These are phyloP conservation scores for Salicornia ramosissima DNA, from an alignment of 148 eudicot species.

Conservation along the genomic window DNA sequence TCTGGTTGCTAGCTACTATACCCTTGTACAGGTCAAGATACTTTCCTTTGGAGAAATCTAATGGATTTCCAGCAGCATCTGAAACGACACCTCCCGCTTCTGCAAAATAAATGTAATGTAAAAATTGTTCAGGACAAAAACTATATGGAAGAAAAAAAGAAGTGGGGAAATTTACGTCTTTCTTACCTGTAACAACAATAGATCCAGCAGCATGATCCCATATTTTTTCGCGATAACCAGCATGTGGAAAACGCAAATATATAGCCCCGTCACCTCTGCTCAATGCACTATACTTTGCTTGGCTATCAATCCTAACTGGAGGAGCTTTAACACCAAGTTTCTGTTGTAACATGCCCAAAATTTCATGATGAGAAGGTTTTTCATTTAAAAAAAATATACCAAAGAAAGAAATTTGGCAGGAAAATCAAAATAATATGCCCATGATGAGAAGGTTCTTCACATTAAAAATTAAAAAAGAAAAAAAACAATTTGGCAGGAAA, in stretches of 20 bases:
- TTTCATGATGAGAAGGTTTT: constrained; percentile 7
- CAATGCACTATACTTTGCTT: constrained; percentile 93
- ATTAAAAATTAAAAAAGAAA: not conserved
- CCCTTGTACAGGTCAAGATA: constrained; percentile 83
- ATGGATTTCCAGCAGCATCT: constrained; percentile 90
- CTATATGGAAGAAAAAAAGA: not conserved
- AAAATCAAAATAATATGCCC: not conserved
- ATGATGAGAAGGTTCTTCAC: constrained; percentile 4
- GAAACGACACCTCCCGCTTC: constrained; percentile 90
- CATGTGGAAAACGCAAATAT: constrained; percentile 86
- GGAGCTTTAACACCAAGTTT: constrained; percentile 98
- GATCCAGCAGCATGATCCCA: constrained; percentile 99
- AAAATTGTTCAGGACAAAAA: not conserved
- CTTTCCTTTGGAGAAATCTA: constrained; percentile 88
- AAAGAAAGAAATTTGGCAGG: not conserved
- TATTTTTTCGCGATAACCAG: constrained; percentile 91
- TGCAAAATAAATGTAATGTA: constrained; percentile 24
- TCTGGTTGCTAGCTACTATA: constrained; percentile 75
- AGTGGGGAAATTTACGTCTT: not conserved
- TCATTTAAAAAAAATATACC: not conserved
- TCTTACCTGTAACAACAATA: constrained; percentile 77
- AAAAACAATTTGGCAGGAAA: not conserved
- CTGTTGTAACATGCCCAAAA: constrained; percentile 34
- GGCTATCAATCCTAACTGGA: constrained; percentile 97
- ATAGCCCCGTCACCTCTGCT: constrained; percentile 98